Percentiles rank a stretch among this genome's conserved stretches.
Conservation (phyloP, 208 protist species). For the Leishmania martiniquensis region DNA sequence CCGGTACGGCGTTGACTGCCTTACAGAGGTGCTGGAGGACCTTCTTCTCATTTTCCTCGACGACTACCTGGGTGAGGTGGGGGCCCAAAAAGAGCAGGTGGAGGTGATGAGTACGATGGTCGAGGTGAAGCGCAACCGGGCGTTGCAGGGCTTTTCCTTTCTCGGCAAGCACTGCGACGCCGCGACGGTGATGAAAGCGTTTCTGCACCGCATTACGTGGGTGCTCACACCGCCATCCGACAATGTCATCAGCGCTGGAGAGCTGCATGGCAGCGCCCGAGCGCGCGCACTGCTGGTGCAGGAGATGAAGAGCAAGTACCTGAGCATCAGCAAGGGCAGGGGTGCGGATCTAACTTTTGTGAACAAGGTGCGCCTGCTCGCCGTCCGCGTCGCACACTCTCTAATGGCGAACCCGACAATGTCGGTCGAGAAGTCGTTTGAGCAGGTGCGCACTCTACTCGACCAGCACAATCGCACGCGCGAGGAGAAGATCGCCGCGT, state of each 20-base stretch:
- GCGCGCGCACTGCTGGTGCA: conserved; percentile 64
- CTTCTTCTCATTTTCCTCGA: conserved; percentile 88
- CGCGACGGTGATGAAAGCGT: conserved; percentile 66
- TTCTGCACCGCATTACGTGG: conserved; percentile 85
- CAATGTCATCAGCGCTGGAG: conserved; percentile 24
- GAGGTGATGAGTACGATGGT: conserved; percentile 93
- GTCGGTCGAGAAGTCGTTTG: conserved; percentile 73
- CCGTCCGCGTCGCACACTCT: conserved; percentile 79
- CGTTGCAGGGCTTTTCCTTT: conserved; percentile 87
- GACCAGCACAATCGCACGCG: conserved; percentile 76
- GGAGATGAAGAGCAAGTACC: conserved; percentile 83
- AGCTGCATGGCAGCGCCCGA: conserved; percentile 68
- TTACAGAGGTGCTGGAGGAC: conserved; percentile 73
- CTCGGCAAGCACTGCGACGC: conserved; percentile 79
- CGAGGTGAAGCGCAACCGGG: conserved; percentile 87
- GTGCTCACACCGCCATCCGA: conserved; percentile 83
- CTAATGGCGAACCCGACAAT: conserved; percentile 87
- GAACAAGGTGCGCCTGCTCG: conserved; percentile 84
- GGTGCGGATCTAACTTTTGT: conserved; percentile 82
- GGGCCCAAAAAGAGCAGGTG: conserved; percentile 89
- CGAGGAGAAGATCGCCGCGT: conserved; percentile 79
- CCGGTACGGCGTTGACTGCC: conserved; percentile 66
- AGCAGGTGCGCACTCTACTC: conserved; percentile 62
- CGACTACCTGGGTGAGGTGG: conserved; percentile 92
- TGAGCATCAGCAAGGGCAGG: conserved; percentile 69